Base-by-base conservation (phyloP, 176 grass and related monocot genomes). In the Bonia amplexicaulis region DNA sequence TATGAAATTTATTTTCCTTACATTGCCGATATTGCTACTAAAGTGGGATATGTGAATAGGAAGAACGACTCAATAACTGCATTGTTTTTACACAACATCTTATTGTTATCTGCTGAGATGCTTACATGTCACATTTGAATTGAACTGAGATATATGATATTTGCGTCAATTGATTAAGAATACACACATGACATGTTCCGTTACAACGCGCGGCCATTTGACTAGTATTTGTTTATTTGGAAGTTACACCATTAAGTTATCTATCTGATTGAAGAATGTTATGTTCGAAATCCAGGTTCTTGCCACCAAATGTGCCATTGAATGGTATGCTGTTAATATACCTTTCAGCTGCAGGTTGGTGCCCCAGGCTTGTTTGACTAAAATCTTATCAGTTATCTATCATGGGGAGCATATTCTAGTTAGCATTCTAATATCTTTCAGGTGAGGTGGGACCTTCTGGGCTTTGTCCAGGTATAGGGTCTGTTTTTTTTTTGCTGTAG, bases 311-410 rank as follows among this genome's bases (percentile, higher is more conserved):
- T 98, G 95, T 35, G 93, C 95, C 91, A 22, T 77, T 26, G 19
- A 94, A 98, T 54, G 89, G 93, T 77, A 88, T 98, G 53, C 73
- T 95, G 77, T 85, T 98, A 81, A 82, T 98, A 88, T 98, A 98
- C 76, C 88, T 98, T 86, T 98, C 95, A 79, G 91, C 91, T 89
- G 54, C 88, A 92, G 95, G 95, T 98, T 88, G 46, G 90, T 78
- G 69, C 35, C 70, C 14, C 6, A 76, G 29, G 22, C 26, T 74
- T 84, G 33, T 85, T 72, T 66, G 46, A 74, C n/a, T 77, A 35
- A 81, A 15, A 67, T 71, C 1, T 79, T 89, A 17, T 77, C 49
- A 35, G 61, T 66, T 60, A 77, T 81, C 6, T 59, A 55, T 55
- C 53, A 55, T 55, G 7, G 31, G 1, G 14, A 77, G 69, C 57